Conservation (phyloP, 768 basidiomycete genomes). For the Coprinopsis cinerea region DNA sequence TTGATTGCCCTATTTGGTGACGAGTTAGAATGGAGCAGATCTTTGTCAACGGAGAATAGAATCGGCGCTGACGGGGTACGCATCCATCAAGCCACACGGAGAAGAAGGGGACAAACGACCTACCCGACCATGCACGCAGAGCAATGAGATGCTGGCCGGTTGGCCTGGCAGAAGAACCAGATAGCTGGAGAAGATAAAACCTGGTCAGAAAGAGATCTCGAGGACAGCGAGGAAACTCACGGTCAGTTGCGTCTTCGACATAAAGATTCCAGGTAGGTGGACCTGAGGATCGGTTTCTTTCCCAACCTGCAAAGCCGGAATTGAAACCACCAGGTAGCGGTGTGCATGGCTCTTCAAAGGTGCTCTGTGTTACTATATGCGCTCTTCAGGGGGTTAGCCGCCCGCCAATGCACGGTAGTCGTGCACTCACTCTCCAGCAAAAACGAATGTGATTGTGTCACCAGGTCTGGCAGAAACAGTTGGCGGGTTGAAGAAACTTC, state of each 20-base stretch:
- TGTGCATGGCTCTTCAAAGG: conserved; percentile 31
- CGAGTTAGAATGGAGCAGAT: not conserved
- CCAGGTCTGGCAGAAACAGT: conserved; percentile 24
- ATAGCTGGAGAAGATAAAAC: conserved; percentile 18
- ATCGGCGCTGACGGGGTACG: not conserved
- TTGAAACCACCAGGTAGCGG: conserved; percentile 36
- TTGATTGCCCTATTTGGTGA: conserved; percentile 34
- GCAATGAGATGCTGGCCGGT: conserved; percentile 32
- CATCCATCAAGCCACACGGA: not conserved
- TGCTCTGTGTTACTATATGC: conserved; percentile 37
- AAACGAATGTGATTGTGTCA: conserved; percentile 34
- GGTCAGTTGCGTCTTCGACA: conserved; percentile 26
- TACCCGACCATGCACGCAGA: conserved; percentile 35
- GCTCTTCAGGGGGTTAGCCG: conserved; percentile 15
- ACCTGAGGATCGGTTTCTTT: conserved; percentile 10
- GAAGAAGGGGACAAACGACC: conserved; percentile 8
- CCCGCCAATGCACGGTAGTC: not conserved
- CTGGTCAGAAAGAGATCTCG: not conserved
- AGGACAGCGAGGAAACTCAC: conserved; percentile 16
- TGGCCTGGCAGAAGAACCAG: conserved; percentile 34
- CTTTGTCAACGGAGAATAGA: not conserved
- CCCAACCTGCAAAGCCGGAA: conserved; percentile 25
- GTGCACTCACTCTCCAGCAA: conserved; percentile 29
- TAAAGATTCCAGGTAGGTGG: conserved; percentile 27
- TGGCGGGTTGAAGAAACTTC: conserved; percentile 34